Evolutionary conservation across 2,329 filamentous ascomycete species (phyloP).

Genomic region (Arthrobotrys entomopaga): DNA sequence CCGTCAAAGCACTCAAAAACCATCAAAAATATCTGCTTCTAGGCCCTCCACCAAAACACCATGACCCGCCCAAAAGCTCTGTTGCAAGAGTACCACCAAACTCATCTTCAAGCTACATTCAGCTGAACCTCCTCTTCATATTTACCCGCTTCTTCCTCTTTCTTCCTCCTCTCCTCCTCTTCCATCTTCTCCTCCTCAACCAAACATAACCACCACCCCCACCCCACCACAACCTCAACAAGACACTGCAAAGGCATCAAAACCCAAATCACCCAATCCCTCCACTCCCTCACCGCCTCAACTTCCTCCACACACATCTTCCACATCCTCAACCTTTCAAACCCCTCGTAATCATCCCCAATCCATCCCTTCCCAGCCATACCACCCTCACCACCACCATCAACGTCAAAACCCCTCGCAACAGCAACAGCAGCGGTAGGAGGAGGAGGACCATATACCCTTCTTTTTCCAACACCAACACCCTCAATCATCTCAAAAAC

Average conservation of each 20-base stretch:
- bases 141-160: not conserved
- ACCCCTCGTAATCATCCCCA: slow-evolving; percentile 5
- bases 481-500: not conserved
- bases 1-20: too few species aligned
- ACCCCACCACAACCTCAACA: slow-evolving; percentile 18
- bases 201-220: slow-evolving; percentile 38
- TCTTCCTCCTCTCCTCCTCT: not conserved
- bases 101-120: not conserved
- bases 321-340: slow-evolving; percentile 18
- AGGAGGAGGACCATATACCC: not conserved
- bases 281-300: slow-evolving; percentile 19
- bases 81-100: too few species aligned
- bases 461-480: too few species aligned
- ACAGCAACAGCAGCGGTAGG: too few species aligned
- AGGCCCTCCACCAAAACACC: too few species aligned
- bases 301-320: slow-evolving; percentile 22
- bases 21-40: too few species aligned
- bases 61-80: too few species aligned
- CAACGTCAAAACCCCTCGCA: not conserved
- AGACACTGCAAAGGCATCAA: slow-evolving; percentile 28
- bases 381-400: not conserved
- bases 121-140: not conserved
- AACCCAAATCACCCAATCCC: slow-evolving; percentile 36
- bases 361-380: not conserved
- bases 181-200: slow-evolving; percentile 14